These are phyloP conservation scores for Amaranthus tricolor DNA, from an alignment of 179 eudicot genomes.

Conservation along the genomic window DNA sequence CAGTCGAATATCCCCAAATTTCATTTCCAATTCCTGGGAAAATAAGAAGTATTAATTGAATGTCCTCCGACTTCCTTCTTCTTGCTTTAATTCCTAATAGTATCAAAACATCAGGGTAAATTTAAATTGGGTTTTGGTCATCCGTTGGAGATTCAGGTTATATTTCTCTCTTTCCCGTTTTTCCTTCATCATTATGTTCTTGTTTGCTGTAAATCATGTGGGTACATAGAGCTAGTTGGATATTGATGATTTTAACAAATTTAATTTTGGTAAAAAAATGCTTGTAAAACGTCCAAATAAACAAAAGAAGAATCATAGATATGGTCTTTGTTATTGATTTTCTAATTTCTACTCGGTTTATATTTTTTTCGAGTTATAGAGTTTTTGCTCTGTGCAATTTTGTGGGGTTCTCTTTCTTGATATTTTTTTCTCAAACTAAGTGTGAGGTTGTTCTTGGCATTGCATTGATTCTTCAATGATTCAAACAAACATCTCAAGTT, in stretches of 20 bases:
- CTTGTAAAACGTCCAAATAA: not conserved
- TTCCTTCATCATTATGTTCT: not conserved
- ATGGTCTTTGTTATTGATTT: not conserved
- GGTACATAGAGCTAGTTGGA: not conserved
- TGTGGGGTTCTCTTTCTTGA: not conserved
- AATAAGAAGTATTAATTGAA: too few species aligned
- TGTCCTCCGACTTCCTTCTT: not conserved
- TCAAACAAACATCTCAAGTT: not conserved
- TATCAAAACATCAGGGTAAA: not conserved
- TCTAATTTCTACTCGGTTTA: not conserved
- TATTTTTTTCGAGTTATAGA: not conserved
- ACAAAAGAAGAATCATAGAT: not conserved
- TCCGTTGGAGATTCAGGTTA: constrained; percentile 19
- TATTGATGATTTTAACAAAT: not conserved
- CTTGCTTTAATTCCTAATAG: not conserved
- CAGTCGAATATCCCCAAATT: not conserved
- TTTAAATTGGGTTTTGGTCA: not conserved
- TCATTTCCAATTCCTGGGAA: not conserved
- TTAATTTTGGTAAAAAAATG: not conserved
- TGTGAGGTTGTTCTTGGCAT: not conserved
- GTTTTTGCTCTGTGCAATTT: not conserved
- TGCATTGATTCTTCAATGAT: not conserved
- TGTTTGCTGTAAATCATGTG: constrained; percentile 7
- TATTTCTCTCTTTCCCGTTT: not conserved
- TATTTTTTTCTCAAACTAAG: not conserved